These are phyloP conservation scores for Inosperma sp. DNA, from an alignment of 768 basidiomycete genomes.

Conservation along the genomic window DNA sequence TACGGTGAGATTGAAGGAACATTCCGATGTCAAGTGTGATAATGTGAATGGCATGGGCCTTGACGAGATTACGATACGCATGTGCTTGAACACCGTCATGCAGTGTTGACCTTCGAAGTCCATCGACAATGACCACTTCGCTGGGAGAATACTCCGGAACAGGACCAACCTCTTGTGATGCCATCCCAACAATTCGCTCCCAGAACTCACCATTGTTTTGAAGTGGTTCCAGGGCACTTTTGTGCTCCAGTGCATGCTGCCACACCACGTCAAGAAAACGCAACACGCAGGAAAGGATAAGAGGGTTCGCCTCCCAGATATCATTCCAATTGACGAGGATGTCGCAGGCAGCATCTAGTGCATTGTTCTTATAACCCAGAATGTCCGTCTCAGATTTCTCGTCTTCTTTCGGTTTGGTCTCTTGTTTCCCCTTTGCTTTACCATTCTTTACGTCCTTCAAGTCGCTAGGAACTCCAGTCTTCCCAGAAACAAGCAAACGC, in stretches of 20 bases:
- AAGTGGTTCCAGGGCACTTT: conserved; percentile 48
- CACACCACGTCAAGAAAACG: conserved; percentile 74
- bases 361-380: conserved; percentile 40
- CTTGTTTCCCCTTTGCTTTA: conserved; percentile 29
- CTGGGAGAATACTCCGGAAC: conserved; percentile 62
- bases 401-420: conserved; percentile 34
- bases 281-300: conserved; percentile 67
- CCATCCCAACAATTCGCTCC: conserved; percentile 60
- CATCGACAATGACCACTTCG: conserved; percentile 45
- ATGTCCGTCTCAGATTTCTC: conserved; percentile 35
- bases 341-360: conserved; percentile 62
- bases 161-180: conserved; percentile 67
- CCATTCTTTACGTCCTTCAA: conserved; percentile 38
- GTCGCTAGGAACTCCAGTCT: conserved; percentile 49
- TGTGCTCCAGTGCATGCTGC: conserved; percentile 78
- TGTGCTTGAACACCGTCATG: conserved; percentile 60
- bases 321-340: conserved; percentile 67
- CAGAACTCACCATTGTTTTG: conserved; percentile 63
- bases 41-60: conserved; percentile 71
- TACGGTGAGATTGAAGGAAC: conserved; percentile 41
- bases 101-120: conserved; percentile 46
- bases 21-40: conserved; percentile 71
- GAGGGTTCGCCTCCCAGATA: conserved; percentile 73
- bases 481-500: conserved; percentile 71
- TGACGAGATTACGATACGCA: conserved; percentile 64